Evolutionary conservation across 495 filamentous ascomycete genomes (phyloP), one percentile per base, ranked within the genome.

Genomic region (Daldinia loculata): DNA sequence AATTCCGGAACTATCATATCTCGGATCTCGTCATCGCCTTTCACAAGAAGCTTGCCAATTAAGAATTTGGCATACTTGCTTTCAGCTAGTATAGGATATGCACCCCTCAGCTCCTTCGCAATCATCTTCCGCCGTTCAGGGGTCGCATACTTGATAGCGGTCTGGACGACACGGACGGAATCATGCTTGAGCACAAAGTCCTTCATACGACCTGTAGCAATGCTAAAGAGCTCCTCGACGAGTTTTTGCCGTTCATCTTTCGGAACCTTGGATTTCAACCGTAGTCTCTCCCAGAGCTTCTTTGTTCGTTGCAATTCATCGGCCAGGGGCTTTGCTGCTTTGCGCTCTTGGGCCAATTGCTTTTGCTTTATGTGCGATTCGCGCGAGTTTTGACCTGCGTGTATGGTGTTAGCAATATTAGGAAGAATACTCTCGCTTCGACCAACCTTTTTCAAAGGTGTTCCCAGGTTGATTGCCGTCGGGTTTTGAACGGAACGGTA

Each of bases 121-220:
- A 99, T 98, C 80, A 89, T 87, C 79, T 89, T 91, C 66, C 92
- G 87, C 78, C 97, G 94, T 63, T 89, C 88, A 24, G 87, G 83
- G 63, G 91, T 97, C 38, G 93, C 92, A 79, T 98, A 98, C 80
- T 98, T 99, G 79, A 99, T 85, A 30, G 94, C 95, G 7, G 93
- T 97, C 83, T 99, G 96, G 30, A 99, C 89, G 51, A 97, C 92
- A 58, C 96, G 87, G 26, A 97, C 95, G 9, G 94, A 92, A 75
- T 99, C 96, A 79, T 99, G 96, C 84, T 98, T 99, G 83, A 99
- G 91, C 26, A 97, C 95, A 67, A 97, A 97, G 55, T 98, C 96
- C 76, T 93, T 93, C 72, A 98, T 90, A 17, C 90, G 86, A 22
- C 93, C 94, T 6, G 91, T 96, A 74, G 97, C 91, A 71, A 98